Percentiles rank a stretch among this genome's conserved stretches.
phyloP scores from a whole-genome alignment of 169 alveolate genomes.

The Cryptosporidium sp. region DNA sequence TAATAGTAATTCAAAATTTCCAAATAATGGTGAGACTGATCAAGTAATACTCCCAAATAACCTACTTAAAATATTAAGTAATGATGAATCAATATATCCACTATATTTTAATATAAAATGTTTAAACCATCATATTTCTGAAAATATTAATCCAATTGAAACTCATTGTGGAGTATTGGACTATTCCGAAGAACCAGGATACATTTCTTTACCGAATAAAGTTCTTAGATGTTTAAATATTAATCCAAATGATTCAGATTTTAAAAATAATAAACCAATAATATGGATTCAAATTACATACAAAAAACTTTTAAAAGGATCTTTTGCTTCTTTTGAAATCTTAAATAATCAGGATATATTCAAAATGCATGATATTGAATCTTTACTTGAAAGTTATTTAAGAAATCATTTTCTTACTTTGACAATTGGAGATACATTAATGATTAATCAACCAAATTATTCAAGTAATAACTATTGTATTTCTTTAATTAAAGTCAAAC shows the following conservation, averaged over 20 bases:
- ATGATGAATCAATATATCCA: conserved; percentile 46
- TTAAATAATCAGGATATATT: conserved; percentile 30
- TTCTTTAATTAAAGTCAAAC: conserved; percentile 28
- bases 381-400: conserved; percentile 36
- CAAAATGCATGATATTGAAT: conserved; percentile 26
- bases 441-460: conserved; percentile 13
- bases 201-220: conserved; percentile 47
- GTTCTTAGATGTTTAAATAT: conserved; percentile 49
- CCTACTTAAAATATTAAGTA: conserved; percentile 8
- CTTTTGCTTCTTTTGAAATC: conserved; percentile 54
- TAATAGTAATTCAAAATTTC: background rate
- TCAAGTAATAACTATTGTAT: background rate
- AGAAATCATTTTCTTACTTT: conserved; percentile 47
- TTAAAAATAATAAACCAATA: background rate
- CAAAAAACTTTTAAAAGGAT: conserved; percentile 20
- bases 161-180: conserved; percentile 71
- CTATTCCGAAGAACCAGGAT: conserved; percentile 35
- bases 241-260: background rate
- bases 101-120: conserved; percentile 37
- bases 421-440: conserved; percentile 50
- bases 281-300: conserved; percentile 44
- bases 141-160: background rate
- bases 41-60: conserved; percentile 29
- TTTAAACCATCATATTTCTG: background rate
- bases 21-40: conserved; percentile 64